Evolutionary conservation across 2,329 filamentous ascomycete genomes (phyloP).

Genomic region (Aureobasidium sp.): DNA sequence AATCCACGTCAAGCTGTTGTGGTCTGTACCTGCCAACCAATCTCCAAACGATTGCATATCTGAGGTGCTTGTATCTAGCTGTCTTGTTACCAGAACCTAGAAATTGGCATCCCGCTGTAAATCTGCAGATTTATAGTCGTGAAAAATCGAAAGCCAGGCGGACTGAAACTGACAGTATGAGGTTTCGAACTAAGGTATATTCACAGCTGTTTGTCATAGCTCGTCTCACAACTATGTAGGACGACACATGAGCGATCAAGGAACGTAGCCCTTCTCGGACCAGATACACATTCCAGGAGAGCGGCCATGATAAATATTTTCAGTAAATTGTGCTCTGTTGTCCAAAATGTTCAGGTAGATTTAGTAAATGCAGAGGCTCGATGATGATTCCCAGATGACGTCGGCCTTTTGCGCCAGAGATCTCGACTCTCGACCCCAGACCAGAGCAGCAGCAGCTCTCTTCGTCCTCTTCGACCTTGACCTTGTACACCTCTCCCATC

Average conservation of each 20-base stretch:
- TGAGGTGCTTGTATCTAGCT: not conserved
- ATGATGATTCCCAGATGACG: not conserved
- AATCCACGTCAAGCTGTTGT: not conserved
- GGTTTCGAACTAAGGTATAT: too few species aligned
- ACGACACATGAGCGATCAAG: not conserved
- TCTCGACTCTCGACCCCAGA: not conserved
- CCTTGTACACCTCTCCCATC: not conserved
- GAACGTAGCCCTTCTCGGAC: not conserved
- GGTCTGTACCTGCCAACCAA: not conserved
- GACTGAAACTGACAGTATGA: too few species aligned
- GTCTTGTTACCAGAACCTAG: not conserved
- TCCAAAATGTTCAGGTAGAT: not conserved
- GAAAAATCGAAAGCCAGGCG: too few species aligned
- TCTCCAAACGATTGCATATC: not conserved
- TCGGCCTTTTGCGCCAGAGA: not conserved
- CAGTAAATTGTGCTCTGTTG: not conserved
- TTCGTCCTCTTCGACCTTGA: not conserved
- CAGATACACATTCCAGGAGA: not conserved
- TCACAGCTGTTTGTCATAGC: not conserved
- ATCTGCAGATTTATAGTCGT: too few species aligned
- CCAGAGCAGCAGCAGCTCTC: slow-evolving; percentile 6
- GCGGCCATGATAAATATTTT: not conserved
- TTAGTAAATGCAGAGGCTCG: not conserved
- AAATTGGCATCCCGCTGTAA: not conserved
- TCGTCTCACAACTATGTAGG: not conserved